These are phyloP conservation scores for Tulasnella calospora DNA, from an alignment of 768 basidiomycete species.

Conservation along the genomic window DNA sequence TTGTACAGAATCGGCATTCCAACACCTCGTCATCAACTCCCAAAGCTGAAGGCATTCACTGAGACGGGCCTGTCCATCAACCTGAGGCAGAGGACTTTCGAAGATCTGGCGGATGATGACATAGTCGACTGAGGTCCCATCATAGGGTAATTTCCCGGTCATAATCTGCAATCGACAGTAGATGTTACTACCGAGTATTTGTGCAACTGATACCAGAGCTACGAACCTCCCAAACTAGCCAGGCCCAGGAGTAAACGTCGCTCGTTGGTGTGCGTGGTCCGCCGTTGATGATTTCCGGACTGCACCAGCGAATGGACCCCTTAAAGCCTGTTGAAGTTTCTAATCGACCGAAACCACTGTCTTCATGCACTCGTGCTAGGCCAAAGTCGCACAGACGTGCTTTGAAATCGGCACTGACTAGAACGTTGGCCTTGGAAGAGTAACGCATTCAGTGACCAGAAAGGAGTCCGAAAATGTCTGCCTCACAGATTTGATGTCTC, in stretches of 20 bases:
- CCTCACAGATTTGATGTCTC: not conserved
- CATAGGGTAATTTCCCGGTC: not conserved
- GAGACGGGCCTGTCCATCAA: not conserved
- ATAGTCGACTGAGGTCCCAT: not conserved
- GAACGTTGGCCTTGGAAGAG: not conserved
- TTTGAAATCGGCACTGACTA: not conserved
- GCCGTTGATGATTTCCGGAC: not conserved
- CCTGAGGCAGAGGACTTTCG: not conserved
- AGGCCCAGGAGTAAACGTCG: conserved; percentile 5
- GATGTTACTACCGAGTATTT: not conserved
- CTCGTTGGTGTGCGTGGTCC: not conserved
- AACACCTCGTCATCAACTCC: not conserved
- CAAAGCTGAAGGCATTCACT: not conserved
- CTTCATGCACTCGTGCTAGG: not conserved
- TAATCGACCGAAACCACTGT: not conserved
- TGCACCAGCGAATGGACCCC: not conserved
- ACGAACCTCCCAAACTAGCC: not conserved
- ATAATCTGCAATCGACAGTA: not conserved
- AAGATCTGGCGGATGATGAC: not conserved
- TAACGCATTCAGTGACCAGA: not conserved
- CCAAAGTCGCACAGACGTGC: conserved; percentile 1
- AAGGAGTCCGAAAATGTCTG: not conserved
- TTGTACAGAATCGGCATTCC: not conserved
- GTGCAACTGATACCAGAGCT: too few species aligned
- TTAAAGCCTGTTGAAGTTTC: conserved; percentile 5